These are phyloP conservation scores for Tricholoma terreum DNA, from an alignment of 768 basidiomycete genomes.

Conservation along the genomic window DNA sequence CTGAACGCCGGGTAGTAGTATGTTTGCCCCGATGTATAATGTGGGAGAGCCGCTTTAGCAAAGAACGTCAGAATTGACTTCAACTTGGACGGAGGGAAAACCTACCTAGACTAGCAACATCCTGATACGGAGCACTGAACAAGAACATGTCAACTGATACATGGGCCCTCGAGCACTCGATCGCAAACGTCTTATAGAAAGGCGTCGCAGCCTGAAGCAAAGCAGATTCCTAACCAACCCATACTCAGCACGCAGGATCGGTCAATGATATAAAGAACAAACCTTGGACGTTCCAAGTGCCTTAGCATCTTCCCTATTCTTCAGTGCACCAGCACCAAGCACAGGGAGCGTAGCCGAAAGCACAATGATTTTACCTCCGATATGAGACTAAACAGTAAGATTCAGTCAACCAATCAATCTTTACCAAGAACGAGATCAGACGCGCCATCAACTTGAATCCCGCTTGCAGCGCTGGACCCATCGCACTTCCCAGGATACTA, in stretches of 20 bases:
- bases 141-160: slow-evolving; percentile 99
- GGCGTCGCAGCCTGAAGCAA: slow-evolving; percentile 90
- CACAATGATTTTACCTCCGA: slow-evolving; percentile 92
- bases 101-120: slow-evolving; percentile 89
- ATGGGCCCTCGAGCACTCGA: slow-evolving; percentile 95
- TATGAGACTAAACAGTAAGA: slow-evolving; percentile 56
- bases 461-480: slow-evolving; percentile 93
- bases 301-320: slow-evolving; percentile 96
- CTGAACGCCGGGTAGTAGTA: slow-evolving; percentile 99
- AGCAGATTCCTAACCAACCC: slow-evolving; percentile 67
- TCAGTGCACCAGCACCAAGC: slow-evolving; percentile 85
- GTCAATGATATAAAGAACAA: background rate
- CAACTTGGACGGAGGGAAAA: background rate
- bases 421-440: background rate
- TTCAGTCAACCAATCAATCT: background rate
- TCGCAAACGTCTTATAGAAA: slow-evolving; percentile 98
- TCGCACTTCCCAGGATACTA: slow-evolving; percentile 85
- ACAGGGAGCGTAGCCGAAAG: slow-evolving; percentile 85
- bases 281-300: slow-evolving; percentile 93
- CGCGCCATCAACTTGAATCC: slow-evolving; percentile 92
- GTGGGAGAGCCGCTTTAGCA: slow-evolving; percentile 79
- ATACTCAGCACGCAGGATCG: background rate
- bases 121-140: slow-evolving; percentile 90
- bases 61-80: background rate
- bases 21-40: slow-evolving; percentile 97